Base-by-base conservation (phyloP, 345 rosid species). In the Salix purpurea region DNA sequence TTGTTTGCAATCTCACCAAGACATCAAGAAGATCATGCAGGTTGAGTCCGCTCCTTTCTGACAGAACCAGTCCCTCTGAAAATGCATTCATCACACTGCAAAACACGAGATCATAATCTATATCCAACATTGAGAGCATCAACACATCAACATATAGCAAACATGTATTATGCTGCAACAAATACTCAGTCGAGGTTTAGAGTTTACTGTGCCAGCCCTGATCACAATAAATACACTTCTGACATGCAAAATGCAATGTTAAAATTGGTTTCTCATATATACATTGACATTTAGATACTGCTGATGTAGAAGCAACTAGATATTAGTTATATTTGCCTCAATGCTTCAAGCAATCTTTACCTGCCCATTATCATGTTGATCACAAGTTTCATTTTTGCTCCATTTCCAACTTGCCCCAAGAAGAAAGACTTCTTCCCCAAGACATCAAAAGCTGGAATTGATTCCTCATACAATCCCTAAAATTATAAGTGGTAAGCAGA, bases 311-410 rank as follows among this genome's bases (percentile, higher is more conserved):
- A 3, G 15, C 18, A 14, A 46, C 6, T 2, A 46, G 1, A 3
- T 46, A 14, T 46, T 14, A 46, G 50, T 13, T 46, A 42, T 18
- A 21, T 5, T 42, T 40, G 44, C 26, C 15, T 69, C 62, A 76
- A 44, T 72, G 69, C 18, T 37, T 15, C 67, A n/a, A 11, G 50
- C 67, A 77, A 19, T 23, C 60, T 37, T 78, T 85, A 95, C 99
- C 97, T 90, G 79, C 99, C 99, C 98, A 96, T 91, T 77, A 96
- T 87, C 99, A 96, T 91, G 88, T 96, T 96, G 71, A 96, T 96
- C 28, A 93, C 91, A 73, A 93, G 96, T 82, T 96, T 93, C 96
- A 96, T 93, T 64, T 91, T 96, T 65, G 99, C 96, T 81, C 97
- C 99, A 70, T 96, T 96, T 15, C 99, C 98, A 73, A 96, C 84